Evolutionary conservation across 345 rosid genomes (phyloP).

Genomic region (Viola odorata): DNA sequence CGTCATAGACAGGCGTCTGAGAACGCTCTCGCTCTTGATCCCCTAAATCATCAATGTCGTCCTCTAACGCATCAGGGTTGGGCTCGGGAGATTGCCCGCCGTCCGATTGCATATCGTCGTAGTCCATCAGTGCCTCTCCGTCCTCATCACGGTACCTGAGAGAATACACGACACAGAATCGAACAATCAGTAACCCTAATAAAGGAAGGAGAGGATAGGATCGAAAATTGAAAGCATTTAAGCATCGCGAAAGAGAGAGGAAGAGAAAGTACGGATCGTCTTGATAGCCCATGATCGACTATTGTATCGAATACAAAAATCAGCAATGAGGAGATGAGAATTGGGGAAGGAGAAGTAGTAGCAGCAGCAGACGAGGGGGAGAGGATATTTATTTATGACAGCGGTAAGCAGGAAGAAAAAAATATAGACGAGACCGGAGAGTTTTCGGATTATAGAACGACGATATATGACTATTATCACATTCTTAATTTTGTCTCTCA

Average conservation of each 20-base stretch:
- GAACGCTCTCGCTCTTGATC: slow-evolving; percentile 40
- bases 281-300: slow-evolving; percentile 48
- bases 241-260: neutral
- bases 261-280: slow-evolving; percentile 59
- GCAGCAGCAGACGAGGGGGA: neutral
- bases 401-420: neutral
- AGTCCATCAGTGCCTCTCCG: slow-evolving; percentile 95
- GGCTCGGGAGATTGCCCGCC: slow-evolving; percentile 55
- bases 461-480: too few relatives aligned
- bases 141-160: slow-evolving; percentile 82
- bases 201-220: neutral
- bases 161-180: neutral
- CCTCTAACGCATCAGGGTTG: slow-evolving; percentile 45
- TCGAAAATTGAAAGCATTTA: neutral
- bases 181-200: neutral
- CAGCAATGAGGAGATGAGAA: too few relatives aligned
- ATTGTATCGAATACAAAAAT: neutral
- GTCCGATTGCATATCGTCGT: slow-evolving; percentile 62
- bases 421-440: neutral
- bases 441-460: too few relatives aligned
- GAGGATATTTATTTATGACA: neutral
- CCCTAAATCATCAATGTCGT: slow-evolving; percentile 50
- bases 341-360: neutral
- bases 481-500: too few relatives aligned
- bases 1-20: slow-evolving; percentile 56